These are phyloP conservation scores for Plantago coronopus DNA, from an alignment of 305 asterid species.

Conservation along the genomic window DNA sequence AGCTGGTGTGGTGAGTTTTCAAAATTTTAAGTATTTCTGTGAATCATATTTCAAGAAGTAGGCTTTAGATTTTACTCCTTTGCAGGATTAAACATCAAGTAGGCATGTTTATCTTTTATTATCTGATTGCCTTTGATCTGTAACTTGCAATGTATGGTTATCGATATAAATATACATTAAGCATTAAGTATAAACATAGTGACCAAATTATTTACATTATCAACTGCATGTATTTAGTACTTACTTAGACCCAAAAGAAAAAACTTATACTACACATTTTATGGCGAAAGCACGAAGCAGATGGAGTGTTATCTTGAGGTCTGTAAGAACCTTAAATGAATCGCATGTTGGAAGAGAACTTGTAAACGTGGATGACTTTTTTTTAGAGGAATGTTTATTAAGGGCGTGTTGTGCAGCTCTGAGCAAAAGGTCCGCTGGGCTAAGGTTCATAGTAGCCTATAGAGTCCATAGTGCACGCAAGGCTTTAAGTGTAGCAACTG, in stretches of 20 bases:
- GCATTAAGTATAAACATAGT: not conserved
- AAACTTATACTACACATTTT: no score
- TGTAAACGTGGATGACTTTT: not conserved
- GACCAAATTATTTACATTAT: not conserved
- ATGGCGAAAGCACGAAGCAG: not conserved
- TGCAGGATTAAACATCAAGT: not conserved
- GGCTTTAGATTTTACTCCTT: not conserved
- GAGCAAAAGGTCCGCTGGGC: no score
- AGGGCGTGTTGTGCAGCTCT: not conserved
- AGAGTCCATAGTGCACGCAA: not conserved
- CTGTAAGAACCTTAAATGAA: not conserved
- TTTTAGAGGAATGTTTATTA: not conserved
- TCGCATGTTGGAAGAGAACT: not conserved
- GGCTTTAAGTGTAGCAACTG: not conserved
- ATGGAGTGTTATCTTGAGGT: not conserved
- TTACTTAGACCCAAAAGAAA: not conserved
- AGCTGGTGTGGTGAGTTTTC: conserved; percentile 80
- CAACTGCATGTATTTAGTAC: not conserved
- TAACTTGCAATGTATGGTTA: not conserved
- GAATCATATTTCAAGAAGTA: not conserved
- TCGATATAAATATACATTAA: no score
- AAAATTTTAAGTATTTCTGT: conserved; percentile 13
- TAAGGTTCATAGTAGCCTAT: not conserved
- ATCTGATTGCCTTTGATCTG: not conserved
- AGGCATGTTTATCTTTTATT: not conserved